Evolutionary conservation across 176 grass and related monocot species (phyloP), one percentile per base, ranked within the genome.

Genomic region (Raddia guianensis): DNA sequence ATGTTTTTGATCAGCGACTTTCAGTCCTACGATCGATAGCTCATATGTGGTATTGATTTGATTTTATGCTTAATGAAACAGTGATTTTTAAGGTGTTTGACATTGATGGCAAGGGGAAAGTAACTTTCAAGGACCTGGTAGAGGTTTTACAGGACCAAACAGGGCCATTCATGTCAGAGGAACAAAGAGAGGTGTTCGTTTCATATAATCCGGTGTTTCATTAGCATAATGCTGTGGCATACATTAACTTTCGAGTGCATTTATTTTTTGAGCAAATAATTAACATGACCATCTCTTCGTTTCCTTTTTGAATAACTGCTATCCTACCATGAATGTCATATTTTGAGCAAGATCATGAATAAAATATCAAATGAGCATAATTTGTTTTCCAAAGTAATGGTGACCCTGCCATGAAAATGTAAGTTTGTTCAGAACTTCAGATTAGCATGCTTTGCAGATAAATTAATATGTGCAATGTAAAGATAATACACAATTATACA

Each of bases 1-100:
- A 65, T 50, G 18, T 58, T 50, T 14, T 58, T 42, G 62, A 65
- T 63, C 67, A 5, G 48, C 34, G 13, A 63, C 37, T 86, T 32
- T 65, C 40, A 61, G 12, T 49, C 8, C 19, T 75, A 27, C 71
- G 42, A 53, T 49, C 71, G 42, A 53, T 49, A 27, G 76, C 27
- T 12, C 16, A 76, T 40, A 70, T 89, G 9, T 67, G 12, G 16
- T 66, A 52, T 47, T 57, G 27, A 70, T 78, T 50, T 55, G 19
- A 1, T 63, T 77, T 68, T 49, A 4, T 69, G 47, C 51, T 87
- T 62, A 9, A 44, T 48, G 79, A 79, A 84, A 3, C 73, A 94
- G 92, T 97, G 47, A 89, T 97, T 51, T 94, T 90, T 75, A 94
- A 90, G 82, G 83, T 94, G 73, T 98, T 94, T 83, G 90, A 91